Conservation (phyloP, 1,139 yeast genomes). For the Suhomyces kunorum region DNA sequence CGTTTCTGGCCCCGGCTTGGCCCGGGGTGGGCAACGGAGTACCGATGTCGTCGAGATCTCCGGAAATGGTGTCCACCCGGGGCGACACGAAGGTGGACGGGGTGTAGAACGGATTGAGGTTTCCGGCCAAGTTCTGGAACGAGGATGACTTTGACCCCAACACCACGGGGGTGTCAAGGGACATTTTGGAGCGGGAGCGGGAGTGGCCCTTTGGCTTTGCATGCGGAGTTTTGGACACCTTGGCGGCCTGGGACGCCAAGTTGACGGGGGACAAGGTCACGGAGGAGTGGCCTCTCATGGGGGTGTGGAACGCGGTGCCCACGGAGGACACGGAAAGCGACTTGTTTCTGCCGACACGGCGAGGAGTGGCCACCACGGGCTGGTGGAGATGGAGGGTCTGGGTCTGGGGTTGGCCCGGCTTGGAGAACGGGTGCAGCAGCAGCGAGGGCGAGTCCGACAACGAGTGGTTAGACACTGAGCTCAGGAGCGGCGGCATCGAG, state of each 20-base stretch:
- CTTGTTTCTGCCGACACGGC: constrained; percentile 33
- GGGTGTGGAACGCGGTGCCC: constrained; percentile 30
- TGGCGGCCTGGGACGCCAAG: constrained; percentile 21
- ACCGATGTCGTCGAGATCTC: constrained; percentile 32
- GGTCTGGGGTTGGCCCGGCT: constrained; percentile 7
- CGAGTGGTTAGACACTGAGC: constrained; percentile 40
- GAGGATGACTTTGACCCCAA: constrained; percentile 16
- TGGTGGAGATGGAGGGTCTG: constrained; percentile 19
- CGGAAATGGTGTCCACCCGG: constrained; percentile 28
- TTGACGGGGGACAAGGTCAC: constrained; percentile 28
- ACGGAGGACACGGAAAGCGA: constrained; percentile 33
- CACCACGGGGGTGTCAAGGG: constrained; percentile 29
- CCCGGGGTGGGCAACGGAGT: constrained; percentile 39
- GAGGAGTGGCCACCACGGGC: constrained; percentile 29
- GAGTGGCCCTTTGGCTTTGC: constrained; percentile 38
- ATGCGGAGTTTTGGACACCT: constrained; percentile 36
- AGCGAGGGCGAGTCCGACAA: constrained; percentile 36
- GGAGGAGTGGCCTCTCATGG: constrained; percentile 24
- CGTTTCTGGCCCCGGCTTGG: constrained; percentile 9
- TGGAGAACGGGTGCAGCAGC: constrained; percentile 11
- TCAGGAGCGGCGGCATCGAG: constrained; percentile 41
- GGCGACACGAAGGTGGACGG: constrained; percentile 47
- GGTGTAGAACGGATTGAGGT: constrained; percentile 48
- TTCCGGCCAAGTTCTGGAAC: constrained; percentile 20
- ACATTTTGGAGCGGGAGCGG: constrained; percentile 44